phyloP scores from a whole-genome alignment of 129 eudicot genomes.

The Artemisia argyi region DNA sequence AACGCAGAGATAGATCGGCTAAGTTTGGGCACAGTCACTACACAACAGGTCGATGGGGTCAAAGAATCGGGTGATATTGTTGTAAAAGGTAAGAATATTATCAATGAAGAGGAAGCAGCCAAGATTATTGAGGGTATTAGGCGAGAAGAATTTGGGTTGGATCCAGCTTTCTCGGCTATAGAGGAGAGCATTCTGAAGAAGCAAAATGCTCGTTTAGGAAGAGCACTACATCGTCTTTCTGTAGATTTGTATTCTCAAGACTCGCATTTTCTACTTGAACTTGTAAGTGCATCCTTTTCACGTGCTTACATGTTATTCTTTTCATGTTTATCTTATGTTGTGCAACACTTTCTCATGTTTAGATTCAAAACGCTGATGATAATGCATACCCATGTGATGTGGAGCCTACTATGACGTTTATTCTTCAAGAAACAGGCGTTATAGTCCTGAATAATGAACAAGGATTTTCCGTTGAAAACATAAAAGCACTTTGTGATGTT shows the following conservation, averaged over 20 bases:
- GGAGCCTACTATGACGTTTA: constrained; percentile 83
- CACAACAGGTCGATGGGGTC: constrained; percentile 55
- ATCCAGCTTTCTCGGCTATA: constrained; percentile 47
- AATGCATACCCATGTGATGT: constrained; percentile 64
- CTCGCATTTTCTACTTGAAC: constrained; percentile 94
- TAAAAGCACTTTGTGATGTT: constrained; percentile 96
- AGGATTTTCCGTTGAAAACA: constrained; percentile 76
- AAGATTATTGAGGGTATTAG: constrained; percentile 73
- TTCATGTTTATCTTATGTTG: constrained; percentile 9
- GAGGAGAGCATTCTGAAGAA: constrained; percentile 71
- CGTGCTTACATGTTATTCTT: not conserved
- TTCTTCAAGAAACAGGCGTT: constrained; percentile 70
- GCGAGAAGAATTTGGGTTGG: constrained; percentile 92
- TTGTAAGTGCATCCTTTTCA: constrained; percentile 44
- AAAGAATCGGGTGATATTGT: constrained; percentile 69
- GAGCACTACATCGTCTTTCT: constrained; percentile 94
- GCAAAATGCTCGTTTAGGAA: constrained; percentile 93
- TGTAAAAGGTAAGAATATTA: constrained; percentile 34
- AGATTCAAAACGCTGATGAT: constrained; percentile 99
- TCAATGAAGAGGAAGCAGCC: constrained; percentile 35
- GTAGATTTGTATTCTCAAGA: constrained; percentile 90
- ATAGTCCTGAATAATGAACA: constrained; percentile 76
- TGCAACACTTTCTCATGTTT: constrained; percentile 4
- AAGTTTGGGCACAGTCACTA: constrained; percentile 23
- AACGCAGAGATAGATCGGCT: constrained; percentile 29